Percentiles rank a stretch among this genome's conserved stretches.
Evolutionary conservation across 768 basidiomycete genomes (phyloP).

Genomic region (Leucocoprinus birnbaumii): DNA sequence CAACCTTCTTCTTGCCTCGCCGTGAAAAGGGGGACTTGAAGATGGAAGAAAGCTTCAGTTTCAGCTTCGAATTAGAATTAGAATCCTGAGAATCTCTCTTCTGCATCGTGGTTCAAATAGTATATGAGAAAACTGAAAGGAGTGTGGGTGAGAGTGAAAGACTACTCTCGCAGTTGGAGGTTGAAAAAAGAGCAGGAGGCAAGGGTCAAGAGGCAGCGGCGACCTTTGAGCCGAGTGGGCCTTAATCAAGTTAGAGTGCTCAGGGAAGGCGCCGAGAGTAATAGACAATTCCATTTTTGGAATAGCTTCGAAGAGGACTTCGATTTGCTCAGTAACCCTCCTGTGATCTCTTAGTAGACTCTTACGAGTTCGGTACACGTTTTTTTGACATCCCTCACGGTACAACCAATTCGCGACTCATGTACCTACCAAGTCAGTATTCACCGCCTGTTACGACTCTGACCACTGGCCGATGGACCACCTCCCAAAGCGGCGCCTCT

Average conservation of each 20-base stretch:
- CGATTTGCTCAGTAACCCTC: background rate
- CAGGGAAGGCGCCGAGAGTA: constrained; percentile 6
- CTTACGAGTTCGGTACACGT: background rate
- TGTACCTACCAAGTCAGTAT: background rate
- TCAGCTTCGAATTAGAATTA: too few species aligned
- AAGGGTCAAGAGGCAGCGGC: background rate
- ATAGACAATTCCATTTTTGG: constrained; percentile 2
- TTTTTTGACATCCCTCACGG: background rate
- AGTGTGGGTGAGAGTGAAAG: constrained; percentile 9
- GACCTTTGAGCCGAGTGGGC: background rate
- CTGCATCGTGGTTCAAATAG: background rate
- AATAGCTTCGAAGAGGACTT: background rate
- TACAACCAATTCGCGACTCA: too few species aligned
- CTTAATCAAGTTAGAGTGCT: constrained; percentile 5
- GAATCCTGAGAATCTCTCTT: constrained; percentile 6
- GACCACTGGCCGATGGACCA: constrained; percentile 32
- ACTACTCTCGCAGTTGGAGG: constrained; percentile 12
- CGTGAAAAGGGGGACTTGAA: constrained; percentile 7
- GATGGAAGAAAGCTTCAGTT: constrained; percentile 4
- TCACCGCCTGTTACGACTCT: constrained; percentile 51
- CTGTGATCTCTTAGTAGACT: background rate
- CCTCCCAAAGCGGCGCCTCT: constrained; percentile 45
- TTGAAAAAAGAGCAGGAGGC: constrained; percentile 8
- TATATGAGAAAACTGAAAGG: background rate
- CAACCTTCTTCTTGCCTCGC: constrained; percentile 5